A percentile compares a stretch with the other conserved stretches of the same genome.
phyloP scores from a whole-genome alignment of 1,284 basidiomycete genomes.

The Apiotrichum laibachii region DNA sequence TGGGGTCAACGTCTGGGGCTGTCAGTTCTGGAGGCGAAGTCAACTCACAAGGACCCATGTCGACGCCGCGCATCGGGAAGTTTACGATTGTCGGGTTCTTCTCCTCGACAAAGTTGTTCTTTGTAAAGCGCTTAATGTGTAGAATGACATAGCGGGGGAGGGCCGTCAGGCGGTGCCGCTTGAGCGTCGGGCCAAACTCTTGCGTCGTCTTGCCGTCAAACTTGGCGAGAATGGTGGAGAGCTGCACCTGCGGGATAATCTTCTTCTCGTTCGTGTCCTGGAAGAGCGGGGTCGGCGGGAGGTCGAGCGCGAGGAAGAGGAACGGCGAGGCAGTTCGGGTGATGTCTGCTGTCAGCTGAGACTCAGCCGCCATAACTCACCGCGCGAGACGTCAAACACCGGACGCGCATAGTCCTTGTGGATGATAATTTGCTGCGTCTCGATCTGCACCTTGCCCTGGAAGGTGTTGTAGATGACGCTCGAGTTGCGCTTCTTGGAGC shows the following conservation, averaged over 20 bases:
- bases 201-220: slow-evolving; percentile 86
- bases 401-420: slow-evolving; percentile 74
- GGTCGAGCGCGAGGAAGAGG: slow-evolving; percentile 89
- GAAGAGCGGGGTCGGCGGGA: slow-evolving; percentile 93
- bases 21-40: slow-evolving; percentile 8
- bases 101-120: slow-evolving; percentile 95
- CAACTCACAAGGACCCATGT: slow-evolving; percentile 79
- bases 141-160: slow-evolving; percentile 91
- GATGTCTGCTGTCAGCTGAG: background rate
- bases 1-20: slow-evolving; percentile 70
- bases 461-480: slow-evolving; percentile 91
- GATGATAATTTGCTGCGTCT: slow-evolving; percentile 88
- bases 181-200: slow-evolving; percentile 81
- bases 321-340: slow-evolving; percentile 66
- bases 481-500: slow-evolving; percentile 77
- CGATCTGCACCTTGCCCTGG: slow-evolving; percentile 87
- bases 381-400: slow-evolving; percentile 85
- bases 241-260: slow-evolving; percentile 94
- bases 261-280: slow-evolving; percentile 94
- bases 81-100: slow-evolving; percentile 99
- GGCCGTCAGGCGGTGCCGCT: slow-evolving; percentile 81
- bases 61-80: slow-evolving; percentile 87
- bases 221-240: slow-evolving; percentile 88
- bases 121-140: slow-evolving; percentile 97
- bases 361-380: slow-evolving; percentile 51